Evolutionary conservation across 768 basidiomycete genomes (phyloP).

Genomic region (Sistotremastrum suecicum): DNA sequence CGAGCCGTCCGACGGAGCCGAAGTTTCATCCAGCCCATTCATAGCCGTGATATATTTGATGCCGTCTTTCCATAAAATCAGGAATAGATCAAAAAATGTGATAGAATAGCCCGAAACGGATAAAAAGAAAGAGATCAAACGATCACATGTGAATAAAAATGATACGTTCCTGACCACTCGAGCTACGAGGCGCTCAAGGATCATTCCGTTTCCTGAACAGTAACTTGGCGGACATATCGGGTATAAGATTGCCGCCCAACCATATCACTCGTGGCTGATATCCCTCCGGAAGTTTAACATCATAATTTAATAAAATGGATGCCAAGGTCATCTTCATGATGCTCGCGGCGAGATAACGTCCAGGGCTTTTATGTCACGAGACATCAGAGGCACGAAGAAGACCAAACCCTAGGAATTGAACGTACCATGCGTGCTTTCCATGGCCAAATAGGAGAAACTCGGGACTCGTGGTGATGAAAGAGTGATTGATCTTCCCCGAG

Average conservation of each 20-base stretch:
- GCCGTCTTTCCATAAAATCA: too few relatives aligned
- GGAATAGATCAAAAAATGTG: too few relatives aligned
- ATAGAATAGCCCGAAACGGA: too few relatives aligned
- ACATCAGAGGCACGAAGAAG: too few relatives aligned
- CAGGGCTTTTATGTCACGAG: constrained; percentile 2
- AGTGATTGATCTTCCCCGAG: neutral
- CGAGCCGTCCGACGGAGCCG: too few relatives aligned
- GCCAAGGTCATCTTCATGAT: constrained; percentile 9
- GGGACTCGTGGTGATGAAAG: constrained; percentile 6
- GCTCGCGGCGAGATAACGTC: constrained; percentile 7
- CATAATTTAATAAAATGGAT: constrained; percentile 15
- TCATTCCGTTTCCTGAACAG: constrained; percentile 8
- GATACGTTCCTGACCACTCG: too few relatives aligned
- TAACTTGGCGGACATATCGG: constrained; percentile 11
- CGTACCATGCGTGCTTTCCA: constrained; percentile 22
- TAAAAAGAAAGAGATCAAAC: too few relatives aligned
- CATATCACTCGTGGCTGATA: constrained; percentile 11
- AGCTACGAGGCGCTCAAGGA: too few relatives aligned
- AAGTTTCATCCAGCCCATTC: too few relatives aligned
- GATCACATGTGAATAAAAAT: too few relatives aligned
- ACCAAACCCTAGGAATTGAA: neutral
- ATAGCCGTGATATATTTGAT: too few relatives aligned
- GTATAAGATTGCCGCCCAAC: constrained; percentile 8
- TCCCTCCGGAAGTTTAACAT: constrained; percentile 14
- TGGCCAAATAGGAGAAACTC: constrained; percentile 14